Base-by-base conservation (phyloP, 495 filamentous ascomycete species). In the Lophium mytilinum region DNA sequence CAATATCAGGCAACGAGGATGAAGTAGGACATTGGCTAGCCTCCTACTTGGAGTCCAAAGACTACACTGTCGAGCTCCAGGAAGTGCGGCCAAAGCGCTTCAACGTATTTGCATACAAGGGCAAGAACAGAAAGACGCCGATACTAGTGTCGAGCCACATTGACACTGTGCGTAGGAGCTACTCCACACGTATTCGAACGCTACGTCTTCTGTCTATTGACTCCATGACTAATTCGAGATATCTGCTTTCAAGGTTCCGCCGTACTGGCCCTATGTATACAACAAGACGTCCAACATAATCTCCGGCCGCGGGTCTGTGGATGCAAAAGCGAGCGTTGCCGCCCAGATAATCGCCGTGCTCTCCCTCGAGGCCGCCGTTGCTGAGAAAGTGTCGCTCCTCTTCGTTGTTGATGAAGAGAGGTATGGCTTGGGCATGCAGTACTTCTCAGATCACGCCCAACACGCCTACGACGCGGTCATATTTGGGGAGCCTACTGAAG, bases 331-430 rank as follows among this genome's bases (percentile, higher is more conserved):
- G 37, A 86, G 83, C 71, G 84, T 98, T 9, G 92, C 93, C 40
- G 72, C 78, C 21, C 74, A 82, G 74, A 82, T 93, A 49, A 84
- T 88, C 48, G 82, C 78, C 14, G 75, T 88, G 34, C 83, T 82
- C 55, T 77, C 89, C 18, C 71, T 91, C 14, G 24, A 50, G 15
- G 21, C 66, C 9, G 45, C 39, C 17, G 9, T 58, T 34, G 36
- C 52, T 14, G 52, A 68, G 30, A 73, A 73, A 39, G 68, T 94
- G 3, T 84, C 82, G 42, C 78, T 97, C 8, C 80, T 96, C 24
- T 96, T 85, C 72, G 92, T 97, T 9, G 89, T 95, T 3, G 89
- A 88, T 52, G 92, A 97, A 66, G 92, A 96, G 67, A 78, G 73
- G 17, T 75, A 76, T 21, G 92, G 92, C 14, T 83, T 86, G 55